These are phyloP conservation scores for Coniferiporia sulphurascens DNA, from an alignment of 1,284 basidiomycete species.

Conservation along the genomic window DNA sequence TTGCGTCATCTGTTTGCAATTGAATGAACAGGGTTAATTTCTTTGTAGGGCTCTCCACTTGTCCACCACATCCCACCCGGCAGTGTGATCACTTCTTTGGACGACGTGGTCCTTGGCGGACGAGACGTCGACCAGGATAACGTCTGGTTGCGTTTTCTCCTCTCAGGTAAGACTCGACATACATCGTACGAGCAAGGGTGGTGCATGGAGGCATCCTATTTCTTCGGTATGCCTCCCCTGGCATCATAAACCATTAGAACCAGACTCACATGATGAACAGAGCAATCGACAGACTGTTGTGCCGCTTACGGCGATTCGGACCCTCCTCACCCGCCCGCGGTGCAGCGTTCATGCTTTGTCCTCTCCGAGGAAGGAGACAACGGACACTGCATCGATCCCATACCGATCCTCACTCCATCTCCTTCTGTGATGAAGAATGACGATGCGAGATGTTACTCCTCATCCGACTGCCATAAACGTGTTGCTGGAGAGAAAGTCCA, in stretches of 20 bases:
- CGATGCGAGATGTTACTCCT: conserved; percentile 31
- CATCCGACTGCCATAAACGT: conserved; percentile 34
- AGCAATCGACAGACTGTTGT: conserved; percentile 20
- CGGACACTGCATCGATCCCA: conserved; percentile 49
- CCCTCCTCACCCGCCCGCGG: conserved; percentile 5
- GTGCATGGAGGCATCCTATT: conserved; percentile 45
- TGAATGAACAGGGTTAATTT: not conserved
- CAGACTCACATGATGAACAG: not conserved
- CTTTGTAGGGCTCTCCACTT: conserved; percentile 50
- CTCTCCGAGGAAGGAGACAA: conserved; percentile 18
- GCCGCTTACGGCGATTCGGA: conserved; percentile 17
- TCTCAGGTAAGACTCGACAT: conserved; percentile 21
- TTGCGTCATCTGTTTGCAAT: not conserved
- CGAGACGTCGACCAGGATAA: conserved; percentile 24
- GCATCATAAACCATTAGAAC: not conserved
- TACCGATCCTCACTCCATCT: conserved; percentile 40
- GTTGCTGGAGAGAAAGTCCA: not conserved
- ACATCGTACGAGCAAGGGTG: conserved; percentile 40
- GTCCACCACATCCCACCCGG: conserved; percentile 45
- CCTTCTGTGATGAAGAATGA: conserved; percentile 11
- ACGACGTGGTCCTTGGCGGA: conserved; percentile 44
- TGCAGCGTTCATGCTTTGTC: conserved; percentile 42
- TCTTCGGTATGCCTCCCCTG: conserved; percentile 27
- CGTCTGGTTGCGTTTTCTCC: conserved; percentile 46
- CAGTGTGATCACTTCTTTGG: conserved; percentile 50